phyloP scores from a whole-genome alignment of 148 eudicot genomes.

The Cornus kousa region DNA sequence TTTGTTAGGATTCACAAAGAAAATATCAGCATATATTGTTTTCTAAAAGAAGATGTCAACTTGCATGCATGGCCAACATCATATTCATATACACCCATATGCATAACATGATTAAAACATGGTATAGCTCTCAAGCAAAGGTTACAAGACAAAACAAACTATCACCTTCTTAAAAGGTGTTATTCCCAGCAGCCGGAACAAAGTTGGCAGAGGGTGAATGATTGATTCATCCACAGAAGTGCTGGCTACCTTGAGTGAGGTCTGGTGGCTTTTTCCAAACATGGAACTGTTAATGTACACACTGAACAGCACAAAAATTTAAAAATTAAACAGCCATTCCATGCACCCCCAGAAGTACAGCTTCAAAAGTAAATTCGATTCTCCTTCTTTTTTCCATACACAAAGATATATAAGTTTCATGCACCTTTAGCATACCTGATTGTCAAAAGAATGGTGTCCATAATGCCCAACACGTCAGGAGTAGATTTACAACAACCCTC shows the following conservation, averaged over 20 bases:
- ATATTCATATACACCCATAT: neutral
- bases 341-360: neutral
- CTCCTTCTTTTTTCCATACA: neutral
- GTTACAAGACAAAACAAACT: neutral
- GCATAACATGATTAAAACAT: neutral
- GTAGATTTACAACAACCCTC: conserved; percentile 79
- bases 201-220: conserved; percentile 77
- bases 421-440: conserved; percentile 53
- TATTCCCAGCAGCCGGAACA: conserved; percentile 73
- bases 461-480: conserved; percentile 72
- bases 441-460: conserved; percentile 72
- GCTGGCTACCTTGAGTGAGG: conserved; percentile 58
- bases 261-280: conserved; percentile 65
- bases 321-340: neutral
- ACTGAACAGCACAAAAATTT: conserved; percentile 36
- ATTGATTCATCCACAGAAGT: conserved; percentile 61
- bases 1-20: neutral
- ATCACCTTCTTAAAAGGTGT: conserved; percentile 81
- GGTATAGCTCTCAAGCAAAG: neutral
- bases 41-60: neutral
- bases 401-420: neutral
- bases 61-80: neutral
- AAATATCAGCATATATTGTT: neutral
- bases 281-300: conserved; percentile 78
- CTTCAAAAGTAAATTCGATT: too few species aligned